Evolutionary conservation across 352 stramenopile species (phyloP), one percentile per base, ranked within the genome.

Genomic region (Globisporangium camurandrum): DNA sequence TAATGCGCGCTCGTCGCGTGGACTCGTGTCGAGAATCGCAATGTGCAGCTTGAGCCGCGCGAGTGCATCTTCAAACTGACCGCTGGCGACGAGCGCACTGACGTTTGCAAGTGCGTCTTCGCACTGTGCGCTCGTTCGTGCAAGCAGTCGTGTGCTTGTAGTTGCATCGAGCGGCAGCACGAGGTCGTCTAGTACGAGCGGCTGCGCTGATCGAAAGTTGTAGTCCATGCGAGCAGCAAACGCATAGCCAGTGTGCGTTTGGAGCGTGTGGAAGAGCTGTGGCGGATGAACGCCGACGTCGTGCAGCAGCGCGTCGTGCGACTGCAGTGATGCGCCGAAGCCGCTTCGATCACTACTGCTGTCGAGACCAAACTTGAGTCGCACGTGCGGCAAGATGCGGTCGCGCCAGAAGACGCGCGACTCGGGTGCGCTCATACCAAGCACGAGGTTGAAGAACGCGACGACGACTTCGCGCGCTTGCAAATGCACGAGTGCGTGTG

Each of bases 401-500:
- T 78, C 64, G 16, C 67, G 47, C 69, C 73, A 86, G 39, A 86
- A 81, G 0, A 20, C 0, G 49, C 52, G 74, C 7, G 63, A 53
- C 26, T 80, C 69, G 11, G 23, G 11, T 24, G 54, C 62, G 0
- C 48, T 59, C 3, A 44, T 50, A 0, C 67, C 69, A 9, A 88
- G 52, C 12, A 79, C 50, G 23, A 88, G 51, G 40, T 86, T 90
- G 36, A 85, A 71, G 46, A 88, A 80, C 17, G 74, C 67, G 3
- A 79, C 22, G 2, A 50, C 34, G 17, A 75, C 54, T 19, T 59
- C 43, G 1, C 51, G 51, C 9, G 56, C 52, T 34, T 62, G 39
- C 14, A 61, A 28, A 6, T 61, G 50, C n/a, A 71, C n/a, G 38
- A 44, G 38, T 12, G 19, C 9, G 7, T 20, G 38, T 5, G 19